These are phyloP conservation scores for Ilyonectria mors-panacis DNA, from an alignment of 2,329 filamentous ascomycete genomes.

Conservation along the genomic window DNA sequence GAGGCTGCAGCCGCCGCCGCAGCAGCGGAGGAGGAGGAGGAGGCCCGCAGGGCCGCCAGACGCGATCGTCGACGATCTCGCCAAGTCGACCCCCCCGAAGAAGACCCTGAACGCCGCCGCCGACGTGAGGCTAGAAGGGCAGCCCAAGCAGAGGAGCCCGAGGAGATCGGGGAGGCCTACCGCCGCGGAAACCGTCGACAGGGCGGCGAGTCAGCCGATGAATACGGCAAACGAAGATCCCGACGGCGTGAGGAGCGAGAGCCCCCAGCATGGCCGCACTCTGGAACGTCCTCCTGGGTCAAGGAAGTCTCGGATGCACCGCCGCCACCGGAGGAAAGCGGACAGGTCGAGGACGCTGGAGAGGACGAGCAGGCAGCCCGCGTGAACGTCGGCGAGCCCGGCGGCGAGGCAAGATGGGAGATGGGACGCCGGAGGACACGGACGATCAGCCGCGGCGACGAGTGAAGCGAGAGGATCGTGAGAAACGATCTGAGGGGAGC, in stretches of 20 bases:
- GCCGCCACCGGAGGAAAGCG: conserved; percentile 64
- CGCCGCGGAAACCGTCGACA: conserved; percentile 51
- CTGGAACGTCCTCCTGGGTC: conserved; percentile 76
- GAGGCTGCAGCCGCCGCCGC: conserved; percentile 60
- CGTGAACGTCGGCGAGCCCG: conserved; percentile 64
- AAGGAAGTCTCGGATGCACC: conserved; percentile 75
- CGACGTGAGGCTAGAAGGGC: conserved; percentile 68
- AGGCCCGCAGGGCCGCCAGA: conserved; percentile 61
- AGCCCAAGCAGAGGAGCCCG: conserved; percentile 56
- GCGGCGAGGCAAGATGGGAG: conserved; percentile 61
- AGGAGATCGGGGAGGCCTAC: conserved; percentile 48
- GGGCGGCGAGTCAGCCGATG: conserved; percentile 59
- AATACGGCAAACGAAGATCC: conserved; percentile 61
- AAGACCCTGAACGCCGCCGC: conserved; percentile 69
- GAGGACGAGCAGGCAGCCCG: conserved; percentile 67
- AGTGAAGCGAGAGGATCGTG: conserved; percentile 58
- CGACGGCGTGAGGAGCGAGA: conserved; percentile 53
- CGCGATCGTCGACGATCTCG: conserved; percentile 66
- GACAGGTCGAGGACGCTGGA: conserved; percentile 48
- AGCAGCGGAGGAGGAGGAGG: conserved; percentile 61
- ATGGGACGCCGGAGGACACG: conserved; percentile 58
- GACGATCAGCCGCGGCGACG: conserved; percentile 62
- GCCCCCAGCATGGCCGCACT: conserved; percentile 70
- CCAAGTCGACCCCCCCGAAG: conserved; percentile 61
- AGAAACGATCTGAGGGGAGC: conserved; percentile 59